A percentile compares a stretch with the other conserved stretches of the same genome.
These are phyloP conservation scores for Penicillium sp. DNA, from an alignment of 2,329 filamentous ascomycete species.

Conservation along the genomic window DNA sequence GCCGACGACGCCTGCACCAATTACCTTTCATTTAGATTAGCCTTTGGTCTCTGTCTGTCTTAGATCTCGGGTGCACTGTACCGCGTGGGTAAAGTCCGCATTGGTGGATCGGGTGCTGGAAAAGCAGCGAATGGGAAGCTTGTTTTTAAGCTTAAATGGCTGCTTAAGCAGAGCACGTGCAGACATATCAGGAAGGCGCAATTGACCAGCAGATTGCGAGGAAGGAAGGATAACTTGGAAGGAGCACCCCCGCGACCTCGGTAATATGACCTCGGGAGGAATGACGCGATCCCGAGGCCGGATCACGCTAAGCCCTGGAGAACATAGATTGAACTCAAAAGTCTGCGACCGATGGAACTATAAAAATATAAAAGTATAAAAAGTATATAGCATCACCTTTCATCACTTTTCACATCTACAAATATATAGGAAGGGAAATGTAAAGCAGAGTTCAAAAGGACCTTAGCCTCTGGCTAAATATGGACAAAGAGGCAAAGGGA, in stretches of 20 bases:
- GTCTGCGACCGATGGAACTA: background rate
- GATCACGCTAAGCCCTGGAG: background rate
- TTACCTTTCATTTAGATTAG: constrained; percentile 44
- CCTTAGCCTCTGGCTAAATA: background rate
- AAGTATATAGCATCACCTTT: background rate
- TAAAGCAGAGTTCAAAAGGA: background rate
- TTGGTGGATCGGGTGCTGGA: constrained; percentile 41
- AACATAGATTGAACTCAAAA: background rate
- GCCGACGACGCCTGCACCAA: constrained; percentile 73
- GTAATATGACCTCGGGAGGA: background rate
- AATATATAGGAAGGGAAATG: background rate
- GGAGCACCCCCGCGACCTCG: background rate
- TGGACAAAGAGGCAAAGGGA: background rate
- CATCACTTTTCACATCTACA: background rate
- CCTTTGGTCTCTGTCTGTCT: background rate
- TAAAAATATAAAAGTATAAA: background rate
- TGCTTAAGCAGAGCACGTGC: constrained; percentile 9
- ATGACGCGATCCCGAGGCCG: background rate
- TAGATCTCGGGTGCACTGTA: constrained; percentile 21
- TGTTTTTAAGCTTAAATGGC: constrained; percentile 1
- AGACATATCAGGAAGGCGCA: constrained; percentile 12
- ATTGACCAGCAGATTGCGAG: constrained; percentile 6
- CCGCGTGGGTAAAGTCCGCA: constrained; percentile 64
- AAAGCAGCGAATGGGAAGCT: constrained; percentile 35
- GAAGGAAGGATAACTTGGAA: background rate